Evolutionary conservation across 225 moss, liverwort and hornwort genomes (phyloP), one percentile per base, ranked within the genome.

Genomic region (Polytrichum commune): DNA sequence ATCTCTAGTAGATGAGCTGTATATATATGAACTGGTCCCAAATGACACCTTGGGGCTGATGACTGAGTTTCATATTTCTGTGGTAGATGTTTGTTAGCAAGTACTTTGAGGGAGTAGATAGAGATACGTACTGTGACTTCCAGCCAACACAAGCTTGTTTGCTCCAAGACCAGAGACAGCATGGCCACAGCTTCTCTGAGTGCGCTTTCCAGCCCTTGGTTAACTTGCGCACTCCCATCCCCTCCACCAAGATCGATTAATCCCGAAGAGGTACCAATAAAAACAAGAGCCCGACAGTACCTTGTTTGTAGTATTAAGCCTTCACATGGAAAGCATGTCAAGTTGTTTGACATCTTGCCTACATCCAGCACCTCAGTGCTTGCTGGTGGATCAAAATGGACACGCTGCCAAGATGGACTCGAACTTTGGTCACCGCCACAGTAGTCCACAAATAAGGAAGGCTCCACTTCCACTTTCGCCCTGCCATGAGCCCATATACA

Each of bases 391-490:
- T 77, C 74, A 30, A 81, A 32, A 57, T 73, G 62, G 38, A 87
- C 77, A 53, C 18, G 66, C 73, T 87, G 72, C 89, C 85, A 92
- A 20, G 69, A 69, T 62, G 46, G 62, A 68, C 72, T 72, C 64
- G 68, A 10, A 13, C 63, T 13, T 1, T 6, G 71, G 64, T 72
- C 60, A 24, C 65, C 38, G 54, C 27, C 79, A 56, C 61, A 60
- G 35, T 77, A 64, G 32, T 67, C 63, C 27, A 87, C 72, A 72
- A 87, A 91, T 62, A 85, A 78, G 70, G 89, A 85, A 63, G 98
- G 98, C 56, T 89, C 90, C 54, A 95, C 86, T 83, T 98, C 98
- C 63, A 98, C 93, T 54, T 82, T 67, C 73, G 95, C 98, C 64
- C 97, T 98, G 84, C 77, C 72, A 77, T 46, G 46, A 46, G 46